Conservation (phyloP, 164 flowering plant genomes). For the Piper betle region DNA sequence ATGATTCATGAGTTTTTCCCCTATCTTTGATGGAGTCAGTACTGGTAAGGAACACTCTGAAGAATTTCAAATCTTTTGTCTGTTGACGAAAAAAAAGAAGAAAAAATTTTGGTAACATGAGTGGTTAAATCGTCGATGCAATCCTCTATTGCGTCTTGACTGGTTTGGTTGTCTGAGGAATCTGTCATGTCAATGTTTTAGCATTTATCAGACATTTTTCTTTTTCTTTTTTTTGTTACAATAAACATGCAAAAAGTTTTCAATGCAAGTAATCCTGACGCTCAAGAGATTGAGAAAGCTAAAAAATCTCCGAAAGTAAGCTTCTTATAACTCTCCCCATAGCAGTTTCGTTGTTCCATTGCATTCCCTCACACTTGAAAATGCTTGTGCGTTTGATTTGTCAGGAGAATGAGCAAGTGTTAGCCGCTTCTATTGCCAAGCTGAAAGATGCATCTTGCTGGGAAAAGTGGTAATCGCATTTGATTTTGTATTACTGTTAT, state of each 20-base stretch:
- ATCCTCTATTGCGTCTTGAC: not conserved
- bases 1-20: no score
- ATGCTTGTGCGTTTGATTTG: slow-evolving; percentile 4
- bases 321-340: not conserved
- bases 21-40: no score
- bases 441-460: slow-evolving; percentile 51
- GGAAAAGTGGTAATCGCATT: slow-evolving; percentile 42
- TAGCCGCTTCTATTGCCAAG: slow-evolving; percentile 63
- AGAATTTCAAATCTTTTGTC: no score
- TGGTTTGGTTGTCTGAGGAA: not conserved
- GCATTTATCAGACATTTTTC: not conserved
- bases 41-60: no score
- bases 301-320: slow-evolving; percentile 68
- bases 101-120: no score
- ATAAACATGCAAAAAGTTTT: slow-evolving; percentile 72
- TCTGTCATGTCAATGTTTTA: not conserved
- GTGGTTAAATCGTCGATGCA: no score
- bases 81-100: no score
- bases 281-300: slow-evolving; percentile 67
- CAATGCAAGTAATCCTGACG: slow-evolving; percentile 50
- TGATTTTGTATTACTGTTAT: no score
- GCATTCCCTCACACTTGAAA: no score
- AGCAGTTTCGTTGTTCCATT: not conserved
- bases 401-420: slow-evolving; percentile 87
- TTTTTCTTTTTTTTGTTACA: not conserved